Base-by-base conservation (phyloP, 768 basidiomycete genomes). In the Roridomyces roridus region DNA sequence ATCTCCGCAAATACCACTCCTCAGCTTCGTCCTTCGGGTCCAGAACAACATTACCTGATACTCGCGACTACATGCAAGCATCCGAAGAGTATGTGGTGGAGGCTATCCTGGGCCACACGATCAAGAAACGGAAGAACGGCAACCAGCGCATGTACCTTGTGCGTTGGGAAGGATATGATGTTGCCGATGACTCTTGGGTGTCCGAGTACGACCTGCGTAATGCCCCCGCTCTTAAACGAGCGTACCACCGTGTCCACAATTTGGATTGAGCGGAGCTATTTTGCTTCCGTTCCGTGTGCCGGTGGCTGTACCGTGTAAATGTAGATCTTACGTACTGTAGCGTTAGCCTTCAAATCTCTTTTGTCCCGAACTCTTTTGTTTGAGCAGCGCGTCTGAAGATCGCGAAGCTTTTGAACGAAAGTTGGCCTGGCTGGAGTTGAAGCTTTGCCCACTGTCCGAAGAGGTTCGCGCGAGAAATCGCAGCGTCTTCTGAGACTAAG, bases 121-220 rank as follows among this genome's bases (percentile, higher is more conserved):
- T 42, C 6, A 12, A 21, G 0, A 8, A 20, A 15, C 28, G 41
- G 5, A 63, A 60, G 20, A 17, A 37, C 0, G 61, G 61, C 0
- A 62, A 61, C 15, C 59, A 51, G 1, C 34, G 59, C 6, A 40
- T 60, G 45, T 68, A 55, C 37, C 24, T 58, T 0, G 52, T 66
- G 0, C 35, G 66, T 1, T 70, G 69, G 66, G 54, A 50, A 15
- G 70, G 67, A 2, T 67, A 60, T 25, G 60, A 57, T 0, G 61
- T 67, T 1, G 28, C 58, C 0, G 59, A 65, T 3, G 66, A 71
- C 34, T 51, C 58, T 0, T 71, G 68, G 65, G 47, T 68, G 0
- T 58, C 65, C 0, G 67, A 67, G 23, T 37, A 49, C 26, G 59
- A 60, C 15, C n/a, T 69, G 0, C 43, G 68, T 0, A 67, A 69